phyloP scores from a whole-genome alignment of 345 rosid genomes.

The Anastatica hierochuntica region DNA sequence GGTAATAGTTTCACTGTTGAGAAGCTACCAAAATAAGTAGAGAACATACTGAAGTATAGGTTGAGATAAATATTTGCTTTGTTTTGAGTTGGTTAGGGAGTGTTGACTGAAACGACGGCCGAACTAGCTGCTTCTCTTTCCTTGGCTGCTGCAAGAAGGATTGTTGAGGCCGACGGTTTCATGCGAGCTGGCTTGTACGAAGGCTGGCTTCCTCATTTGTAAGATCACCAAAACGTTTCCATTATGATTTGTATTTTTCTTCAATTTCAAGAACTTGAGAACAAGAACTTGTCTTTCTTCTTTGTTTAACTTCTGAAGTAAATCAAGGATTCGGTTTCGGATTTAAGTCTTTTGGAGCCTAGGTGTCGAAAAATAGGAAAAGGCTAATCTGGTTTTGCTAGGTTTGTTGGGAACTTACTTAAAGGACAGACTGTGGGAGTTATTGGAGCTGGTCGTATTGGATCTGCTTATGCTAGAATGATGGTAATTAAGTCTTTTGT shows the following conservation, averaged over 20 bases:
- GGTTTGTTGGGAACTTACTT: constrained; percentile 93
- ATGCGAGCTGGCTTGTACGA: constrained; percentile 95
- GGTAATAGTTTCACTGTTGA: constrained; percentile 30
- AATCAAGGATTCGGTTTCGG: too few species aligned
- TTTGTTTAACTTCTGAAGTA: not conserved
- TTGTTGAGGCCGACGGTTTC: constrained; percentile 92
- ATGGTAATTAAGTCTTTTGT: too few species aligned
- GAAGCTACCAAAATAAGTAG: too few species aligned
- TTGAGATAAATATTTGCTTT: too few species aligned
- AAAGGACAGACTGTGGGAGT: constrained; percentile 99
- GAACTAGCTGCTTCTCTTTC: constrained; percentile 95
- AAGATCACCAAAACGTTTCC: too few species aligned
- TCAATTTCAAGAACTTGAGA: not conserved
- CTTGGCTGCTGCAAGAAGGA: constrained; percentile 83
- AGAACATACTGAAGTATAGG: too few species aligned
- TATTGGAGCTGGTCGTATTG: constrained; percentile 98
- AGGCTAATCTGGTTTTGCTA: too few species aligned
- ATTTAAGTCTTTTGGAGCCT: too few species aligned
- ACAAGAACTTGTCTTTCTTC: not conserved
- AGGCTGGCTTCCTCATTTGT: constrained; percentile 98
- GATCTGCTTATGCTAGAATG: constrained; percentile 96
- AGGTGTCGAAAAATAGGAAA: too few species aligned
- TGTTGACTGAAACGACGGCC: constrained; percentile 92
- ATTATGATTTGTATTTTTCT: too few species aligned
- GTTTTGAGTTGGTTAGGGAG: constrained; percentile 79